These are phyloP conservation scores for Claviceps sp. DNA, from an alignment of 2,329 filamentous ascomycete species.

Conservation along the genomic window DNA sequence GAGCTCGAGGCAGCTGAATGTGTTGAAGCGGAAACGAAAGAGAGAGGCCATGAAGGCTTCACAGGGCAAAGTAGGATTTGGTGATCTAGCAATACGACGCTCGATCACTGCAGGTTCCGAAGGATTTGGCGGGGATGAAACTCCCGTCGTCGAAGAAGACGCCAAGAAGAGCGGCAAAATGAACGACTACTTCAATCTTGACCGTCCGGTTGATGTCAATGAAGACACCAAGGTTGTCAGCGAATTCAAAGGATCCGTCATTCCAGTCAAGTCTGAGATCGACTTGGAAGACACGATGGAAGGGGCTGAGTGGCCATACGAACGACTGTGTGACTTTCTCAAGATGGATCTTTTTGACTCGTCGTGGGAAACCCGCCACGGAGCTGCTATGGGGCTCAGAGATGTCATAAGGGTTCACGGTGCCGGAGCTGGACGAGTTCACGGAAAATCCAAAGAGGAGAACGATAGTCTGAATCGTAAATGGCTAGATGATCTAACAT, in stretches of 20 bases:
- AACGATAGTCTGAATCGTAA: slow-evolving; percentile 69
- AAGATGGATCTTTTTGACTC: slow-evolving; percentile 88
- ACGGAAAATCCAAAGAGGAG: slow-evolving; percentile 54
- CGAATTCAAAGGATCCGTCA: slow-evolving; percentile 78
- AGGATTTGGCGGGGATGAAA: slow-evolving; percentile 46
- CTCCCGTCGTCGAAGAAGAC: slow-evolving; percentile 37
- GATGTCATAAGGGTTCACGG: slow-evolving; percentile 91
- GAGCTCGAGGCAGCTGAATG: slow-evolving; percentile 88
- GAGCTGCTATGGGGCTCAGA: slow-evolving; percentile 85
- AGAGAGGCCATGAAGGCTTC: slow-evolving; percentile 75
- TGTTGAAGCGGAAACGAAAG: slow-evolving; percentile 88
- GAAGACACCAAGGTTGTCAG: slow-evolving; percentile 88
- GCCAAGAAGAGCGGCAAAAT: slow-evolving; percentile 49
- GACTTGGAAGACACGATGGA: slow-evolving; percentile 65
- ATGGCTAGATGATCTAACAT: slow-evolving; percentile 93
- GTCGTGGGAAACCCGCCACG: slow-evolving; percentile 90
- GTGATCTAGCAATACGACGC: slow-evolving; percentile 65
- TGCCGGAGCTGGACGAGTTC: slow-evolving; percentile 66
- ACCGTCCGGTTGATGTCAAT: slow-evolving; percentile 62
- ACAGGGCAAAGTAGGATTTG: slow-evolving; percentile 75
- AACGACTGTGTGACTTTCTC: slow-evolving; percentile 85
- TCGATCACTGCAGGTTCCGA: slow-evolving; percentile 49
- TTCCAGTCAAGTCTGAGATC: slow-evolving; percentile 76
- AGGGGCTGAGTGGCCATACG: slow-evolving; percentile 84
- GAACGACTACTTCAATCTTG: slow-evolving; percentile 81